These are phyloP conservation scores for Diaporthe sp. DNA, from an alignment of 2,329 filamentous ascomycete genomes.

Conservation along the genomic window DNA sequence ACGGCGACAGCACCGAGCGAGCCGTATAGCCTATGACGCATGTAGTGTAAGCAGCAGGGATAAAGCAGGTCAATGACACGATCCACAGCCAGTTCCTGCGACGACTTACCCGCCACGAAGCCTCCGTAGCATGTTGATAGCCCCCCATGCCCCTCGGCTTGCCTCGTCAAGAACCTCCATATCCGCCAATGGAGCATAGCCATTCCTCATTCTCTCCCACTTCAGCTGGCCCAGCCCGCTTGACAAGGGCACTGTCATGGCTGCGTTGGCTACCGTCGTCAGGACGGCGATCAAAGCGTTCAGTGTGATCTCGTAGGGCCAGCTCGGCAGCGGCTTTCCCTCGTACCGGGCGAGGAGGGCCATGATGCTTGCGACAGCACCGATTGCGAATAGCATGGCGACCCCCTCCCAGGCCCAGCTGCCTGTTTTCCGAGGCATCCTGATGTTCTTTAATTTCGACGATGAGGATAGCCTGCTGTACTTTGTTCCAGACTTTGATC, in stretches of 20 bases:
- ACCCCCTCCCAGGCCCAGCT: conserved; percentile 44
- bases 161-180: conserved; percentile 48
- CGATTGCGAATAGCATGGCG: conserved; percentile 40
- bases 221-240: conserved; percentile 46
- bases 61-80: not conserved
- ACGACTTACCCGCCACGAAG: conserved; percentile 43
- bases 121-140: conserved; percentile 42
- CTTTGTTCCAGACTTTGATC: not conserved
- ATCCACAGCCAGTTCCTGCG: not conserved
- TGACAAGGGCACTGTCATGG: conserved; percentile 44
- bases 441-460: not conserved
- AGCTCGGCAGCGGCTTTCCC: conserved; percentile 41
- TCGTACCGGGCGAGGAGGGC: conserved; percentile 45
- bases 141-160: conserved; percentile 45
- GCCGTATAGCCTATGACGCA: conserved; percentile 38
- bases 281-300: conserved; percentile 47
- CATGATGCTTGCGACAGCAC: conserved; percentile 43
- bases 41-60: not conserved
- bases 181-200: conserved; percentile 42
- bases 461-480: not conserved
- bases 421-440: conserved; percentile 34
- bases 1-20: conserved; percentile 44
- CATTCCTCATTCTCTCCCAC: conserved; percentile 46
- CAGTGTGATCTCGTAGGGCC: conserved; percentile 46
- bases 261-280: conserved; percentile 43